phyloP scores from a whole-genome alignment of 2,329 filamentous ascomycete species.

The Epichloe sylvatica region DNA sequence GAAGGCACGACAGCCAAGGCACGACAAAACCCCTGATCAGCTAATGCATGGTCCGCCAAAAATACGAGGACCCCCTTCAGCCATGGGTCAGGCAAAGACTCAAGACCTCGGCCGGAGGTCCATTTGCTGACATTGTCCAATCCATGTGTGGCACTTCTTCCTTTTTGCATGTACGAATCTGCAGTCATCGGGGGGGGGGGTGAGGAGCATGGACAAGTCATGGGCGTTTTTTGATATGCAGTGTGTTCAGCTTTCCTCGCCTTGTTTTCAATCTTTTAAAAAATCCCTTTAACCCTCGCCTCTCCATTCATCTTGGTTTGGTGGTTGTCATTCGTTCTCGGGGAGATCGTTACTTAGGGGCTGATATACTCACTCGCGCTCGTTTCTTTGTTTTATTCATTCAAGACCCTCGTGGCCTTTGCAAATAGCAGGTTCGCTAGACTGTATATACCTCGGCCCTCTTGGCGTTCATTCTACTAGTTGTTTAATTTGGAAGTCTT shows the following conservation, averaged over 20 bases:
- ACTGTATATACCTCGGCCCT: no score
- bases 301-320: background rate
- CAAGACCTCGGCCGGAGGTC: background rate
- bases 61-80: conserved; percentile 7
- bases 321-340: no score
- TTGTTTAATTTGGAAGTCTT: background rate
- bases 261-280: background rate
- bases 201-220: background rate
- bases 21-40: background rate
- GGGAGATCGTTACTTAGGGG: no score
- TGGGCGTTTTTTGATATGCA: background rate
- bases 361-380: no score
- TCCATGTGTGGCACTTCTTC: background rate
- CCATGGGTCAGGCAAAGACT: no score
- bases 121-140: conserved; percentile 1
- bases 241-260: conserved; percentile 1
- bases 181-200: background rate
- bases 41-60: conserved; percentile 5
- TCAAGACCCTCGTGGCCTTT: no score
- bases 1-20: no score
- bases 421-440: no score
- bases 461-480: background rate
- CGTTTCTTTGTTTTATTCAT: no score
- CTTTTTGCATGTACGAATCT: background rate
- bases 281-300: background rate